phyloP scores from a whole-genome alignment of 345 rosid genomes.

The Gossypium bickii region DNA sequence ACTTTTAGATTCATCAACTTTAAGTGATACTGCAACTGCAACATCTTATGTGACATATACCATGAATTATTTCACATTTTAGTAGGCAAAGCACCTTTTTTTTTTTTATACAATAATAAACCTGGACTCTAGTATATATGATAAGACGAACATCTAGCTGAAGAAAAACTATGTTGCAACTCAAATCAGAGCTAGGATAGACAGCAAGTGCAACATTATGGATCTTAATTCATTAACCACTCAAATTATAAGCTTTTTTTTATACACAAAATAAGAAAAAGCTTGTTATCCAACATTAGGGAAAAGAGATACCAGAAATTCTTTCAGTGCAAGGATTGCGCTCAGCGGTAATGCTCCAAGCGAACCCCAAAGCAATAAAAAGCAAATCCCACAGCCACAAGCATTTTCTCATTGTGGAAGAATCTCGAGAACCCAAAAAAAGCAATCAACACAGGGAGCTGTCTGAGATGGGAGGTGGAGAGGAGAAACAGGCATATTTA shows the following conservation, averaged over 20 bases:
- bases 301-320: conserved; percentile 52
- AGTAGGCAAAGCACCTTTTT: no score
- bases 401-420: conserved; percentile 33
- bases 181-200: no score
- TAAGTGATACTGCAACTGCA: not conserved
- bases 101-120: no score
- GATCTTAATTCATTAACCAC: no score
- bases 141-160: no score
- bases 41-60: no score
- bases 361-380: conserved; percentile 26
- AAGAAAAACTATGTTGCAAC: no score
- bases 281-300: not conserved
- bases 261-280: no score
- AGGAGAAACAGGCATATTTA: conserved; percentile 27
- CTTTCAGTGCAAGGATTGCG: conserved; percentile 52
- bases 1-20: not conserved
- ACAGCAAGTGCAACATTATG: no score
- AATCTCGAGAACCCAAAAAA: not conserved
- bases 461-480: conserved; percentile 21
- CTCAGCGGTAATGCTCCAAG: conserved; percentile 29
- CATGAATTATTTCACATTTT: no score
- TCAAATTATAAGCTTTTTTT: no score
- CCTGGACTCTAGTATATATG: no score
- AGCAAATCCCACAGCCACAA: conserved; percentile 33
- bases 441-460: not conserved